Base-by-base conservation (phyloP, 441 rosid species). In the Syzygium malaccense region DNA sequence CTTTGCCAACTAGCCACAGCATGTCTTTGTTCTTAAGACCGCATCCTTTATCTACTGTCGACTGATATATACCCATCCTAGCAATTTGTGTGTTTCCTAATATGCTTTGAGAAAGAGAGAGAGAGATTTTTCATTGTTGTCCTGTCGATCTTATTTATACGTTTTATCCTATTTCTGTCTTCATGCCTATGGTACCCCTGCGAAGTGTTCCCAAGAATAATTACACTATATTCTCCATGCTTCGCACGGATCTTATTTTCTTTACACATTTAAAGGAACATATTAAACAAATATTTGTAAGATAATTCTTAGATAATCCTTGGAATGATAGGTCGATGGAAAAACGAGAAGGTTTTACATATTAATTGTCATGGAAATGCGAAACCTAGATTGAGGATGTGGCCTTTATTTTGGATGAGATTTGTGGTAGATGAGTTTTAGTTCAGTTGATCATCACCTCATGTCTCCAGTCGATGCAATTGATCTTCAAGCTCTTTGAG, bases 101-200 rank as follows among this genome's bases (percentile, higher is more conserved):
- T 58, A 58, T 26, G n/a, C 64, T 2, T 4, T 28, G 4, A n/a
- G 45, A 41, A 5, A 37, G 41, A 41, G 45, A 41, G 45, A 6
- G 45, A 41, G 45, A 41, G 45, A 5, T 41, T 41, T 41, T 41
- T 41, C 45, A 41, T 41, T 41, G 45, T 41, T 58, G 26, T 25
- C 64, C 2, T 56, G 26, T 56, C 0, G 12, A 56, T 56, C 58
- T 55, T 20, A 55, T 56, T 0, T 56, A 4, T 56, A 56, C 3
- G 58, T 56, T 20, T 56, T 56, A 56, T 56, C 26, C 26, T 20
- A 56, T 23, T 56, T 56, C 0, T 23, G 58, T 56, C 0, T 0
- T 23, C 58, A 56, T 11, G 12, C 58, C 12, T 56, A 56, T 56
- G 23, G 26, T 55, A 55, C 58, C 20, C 23, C 23, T 56, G 12